These are phyloP conservation scores for Candida tibetensis DNA, from an alignment of 805 yeast genomes.

Conservation along the genomic window DNA sequence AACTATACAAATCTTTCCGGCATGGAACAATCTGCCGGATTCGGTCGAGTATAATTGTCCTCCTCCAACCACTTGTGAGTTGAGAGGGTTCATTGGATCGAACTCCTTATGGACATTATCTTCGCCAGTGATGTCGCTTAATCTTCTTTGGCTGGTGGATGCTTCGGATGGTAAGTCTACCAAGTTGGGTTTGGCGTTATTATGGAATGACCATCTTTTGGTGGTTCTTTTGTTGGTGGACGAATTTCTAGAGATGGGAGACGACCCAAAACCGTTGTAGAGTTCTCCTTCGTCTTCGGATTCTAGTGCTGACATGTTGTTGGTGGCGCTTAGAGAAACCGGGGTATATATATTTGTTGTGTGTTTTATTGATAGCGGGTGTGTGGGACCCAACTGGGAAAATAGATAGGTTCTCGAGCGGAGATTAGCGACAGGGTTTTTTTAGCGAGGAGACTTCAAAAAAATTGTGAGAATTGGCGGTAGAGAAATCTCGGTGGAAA, in stretches of 20 bases:
- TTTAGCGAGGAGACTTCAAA: no score
- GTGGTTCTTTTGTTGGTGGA: constrained; percentile 32
- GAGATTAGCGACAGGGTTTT: no score
- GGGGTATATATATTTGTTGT: no score
- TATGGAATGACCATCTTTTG: constrained; percentile 44
- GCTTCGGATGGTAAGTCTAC: constrained; percentile 31
- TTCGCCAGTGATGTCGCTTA: constrained; percentile 39
- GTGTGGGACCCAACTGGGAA: no score
- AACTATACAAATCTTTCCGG: constrained; percentile 87
- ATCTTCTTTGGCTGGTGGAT: constrained; percentile 28
- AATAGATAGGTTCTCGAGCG: no score
- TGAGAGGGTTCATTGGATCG: constrained; percentile 63
- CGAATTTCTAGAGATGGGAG: constrained; percentile 22
- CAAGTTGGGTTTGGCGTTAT: constrained; percentile 35
- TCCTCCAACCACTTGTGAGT: constrained; percentile 11
- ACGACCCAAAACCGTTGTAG: constrained; percentile 37
- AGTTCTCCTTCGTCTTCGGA: constrained; percentile 32
- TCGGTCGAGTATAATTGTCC: constrained; percentile 93
- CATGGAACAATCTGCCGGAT: constrained; percentile 89
- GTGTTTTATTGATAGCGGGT: no score
- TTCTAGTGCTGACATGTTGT: constrained; percentile 16
- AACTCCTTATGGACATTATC: constrained; percentile 66
- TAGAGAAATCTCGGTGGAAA: no score
- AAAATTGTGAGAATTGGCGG: no score
- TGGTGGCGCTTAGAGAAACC: no score